These are phyloP conservation scores for Vitis hybrid DNA, from an alignment of 177 flowering plant species.

Conservation along the genomic window DNA sequence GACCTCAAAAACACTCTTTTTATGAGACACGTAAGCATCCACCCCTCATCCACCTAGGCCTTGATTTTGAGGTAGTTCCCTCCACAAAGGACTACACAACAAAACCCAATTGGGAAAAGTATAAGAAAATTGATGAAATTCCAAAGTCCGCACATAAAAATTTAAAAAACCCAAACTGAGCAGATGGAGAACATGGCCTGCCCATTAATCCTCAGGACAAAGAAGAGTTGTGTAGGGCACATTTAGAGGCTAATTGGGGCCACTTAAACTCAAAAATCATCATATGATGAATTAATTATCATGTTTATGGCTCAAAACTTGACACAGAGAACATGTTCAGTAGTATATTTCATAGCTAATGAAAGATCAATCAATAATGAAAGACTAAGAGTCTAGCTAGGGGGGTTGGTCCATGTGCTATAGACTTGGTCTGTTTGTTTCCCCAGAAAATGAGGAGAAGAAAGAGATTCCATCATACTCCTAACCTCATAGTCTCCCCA, in stretches of 20 bases:
- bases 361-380: not conserved
- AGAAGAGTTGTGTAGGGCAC: not conserved
- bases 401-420: conserved; percentile 6
- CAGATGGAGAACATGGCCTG: not conserved
- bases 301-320: not conserved
- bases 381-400: not conserved
- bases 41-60: not conserved
- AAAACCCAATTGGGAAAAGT: not conserved
- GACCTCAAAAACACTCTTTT: too few relatives aligned
- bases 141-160: not conserved
- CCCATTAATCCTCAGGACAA: not conserved
- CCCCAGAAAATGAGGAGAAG: not conserved
- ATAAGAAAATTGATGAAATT: not conserved
- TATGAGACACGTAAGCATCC: not conserved
- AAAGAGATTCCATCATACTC: not conserved
- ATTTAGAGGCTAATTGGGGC: not conserved
- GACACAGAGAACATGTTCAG: not conserved
- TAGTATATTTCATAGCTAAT: not conserved
- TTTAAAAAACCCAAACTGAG: not conserved
- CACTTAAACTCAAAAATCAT: not conserved
- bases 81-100: not conserved
- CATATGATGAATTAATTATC: not conserved
- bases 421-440: not conserved
- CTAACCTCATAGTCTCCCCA: not conserved
- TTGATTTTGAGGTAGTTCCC: not conserved